Base-by-base conservation (phyloP, 2,329 filamentous ascomycete species). In the Arthrobotrys pseudoclavata region DNA sequence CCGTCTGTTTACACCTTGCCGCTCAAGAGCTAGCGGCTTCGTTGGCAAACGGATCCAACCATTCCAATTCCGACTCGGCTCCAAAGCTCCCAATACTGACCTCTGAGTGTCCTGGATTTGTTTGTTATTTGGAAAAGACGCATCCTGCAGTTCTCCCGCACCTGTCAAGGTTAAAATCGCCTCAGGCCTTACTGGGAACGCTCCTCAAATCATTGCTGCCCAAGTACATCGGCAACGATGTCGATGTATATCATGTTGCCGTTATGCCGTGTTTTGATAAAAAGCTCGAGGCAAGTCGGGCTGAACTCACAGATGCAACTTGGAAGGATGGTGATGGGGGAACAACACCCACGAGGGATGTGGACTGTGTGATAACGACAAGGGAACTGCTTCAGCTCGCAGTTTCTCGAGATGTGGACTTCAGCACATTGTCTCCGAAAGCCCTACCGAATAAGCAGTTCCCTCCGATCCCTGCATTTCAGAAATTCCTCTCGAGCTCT, bases 211-310 rank as follows among this genome's bases (percentile, higher is more conserved):
- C 93, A 0, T 89, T 92, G 0, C 85, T 99, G 40, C 79, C 75
- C 10, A 69, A 45, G 9, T 63, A 93, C 91, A 83, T 89, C 89
- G 64, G 87, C 94, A 79, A 89, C 89, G 37, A 89, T 97, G 79
- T 89, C 90, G 80, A 94, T 9, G 60, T 99, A 83, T 99, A 95
- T 93, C 95, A 98, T 84, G 84, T 98, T 66, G 93, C 95, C 12
- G 87, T 99, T 53, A 99, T 99, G 96, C 96, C 96, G 20, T 99
- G 96, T 84, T 98, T 99, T 83, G 96, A 99, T 84, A 99, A 99
- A 86, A 99, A 99, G 84, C 88, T 99, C 29, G 96, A 99, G 85
- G 96, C 96, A 5, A 97, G 94, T 81, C 90, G 96, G 66, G 91
- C 94, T 83, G 96, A 99, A 84, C 88, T 99, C 45, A 98, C 94